Conservation (phyloP, 2,329 filamentous ascomycete species). For the Nigrospora osmanthi region DNA sequence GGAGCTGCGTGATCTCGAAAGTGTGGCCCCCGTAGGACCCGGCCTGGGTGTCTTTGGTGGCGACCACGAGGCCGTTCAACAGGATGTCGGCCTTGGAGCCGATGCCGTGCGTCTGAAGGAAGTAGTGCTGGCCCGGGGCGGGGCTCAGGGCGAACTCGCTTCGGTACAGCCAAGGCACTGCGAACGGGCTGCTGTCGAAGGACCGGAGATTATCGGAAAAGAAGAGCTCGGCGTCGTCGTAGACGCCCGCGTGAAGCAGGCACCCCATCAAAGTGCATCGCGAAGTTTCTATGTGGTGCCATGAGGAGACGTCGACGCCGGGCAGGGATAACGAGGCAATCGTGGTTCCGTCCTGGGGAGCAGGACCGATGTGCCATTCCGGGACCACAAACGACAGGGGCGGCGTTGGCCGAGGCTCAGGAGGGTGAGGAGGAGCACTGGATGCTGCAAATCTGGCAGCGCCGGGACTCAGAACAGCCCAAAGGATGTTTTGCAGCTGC, state of each 20-base stretch:
- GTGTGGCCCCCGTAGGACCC: conserved; percentile 49
- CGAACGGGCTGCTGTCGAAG: conserved; percentile 38
- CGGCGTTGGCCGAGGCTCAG: no score
- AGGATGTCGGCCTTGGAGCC: conserved; percentile 52
- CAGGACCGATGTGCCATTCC: conserved; percentile 42
- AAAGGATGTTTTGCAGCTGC: no score
- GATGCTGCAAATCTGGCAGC: no score
- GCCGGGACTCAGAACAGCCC: no score
- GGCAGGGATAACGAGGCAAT: conserved; percentile 30
- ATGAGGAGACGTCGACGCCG: conserved; percentile 37
- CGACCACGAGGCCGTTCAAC: conserved; percentile 47
- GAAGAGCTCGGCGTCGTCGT: conserved; percentile 45
- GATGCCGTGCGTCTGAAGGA: conserved; percentile 51
- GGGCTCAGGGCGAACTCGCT: conserved; percentile 37
- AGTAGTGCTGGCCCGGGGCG: conserved; percentile 31
- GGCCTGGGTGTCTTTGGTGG: conserved; percentile 36
- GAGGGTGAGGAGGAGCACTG: no score
- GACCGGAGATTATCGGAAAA: conserved; percentile 39
- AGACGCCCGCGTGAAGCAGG: conserved; percentile 42
- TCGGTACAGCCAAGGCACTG: conserved; percentile 51
- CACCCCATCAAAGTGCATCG: conserved; percentile 50
- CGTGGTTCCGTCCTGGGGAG: conserved; percentile 24
- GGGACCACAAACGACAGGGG: conserved; percentile 21
- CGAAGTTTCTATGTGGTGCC: conserved; percentile 38
- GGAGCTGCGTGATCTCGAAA: conserved; percentile 44